phyloP scores from a whole-genome alignment of 257 asterid genomes.

The Solanum chilense region DNA sequence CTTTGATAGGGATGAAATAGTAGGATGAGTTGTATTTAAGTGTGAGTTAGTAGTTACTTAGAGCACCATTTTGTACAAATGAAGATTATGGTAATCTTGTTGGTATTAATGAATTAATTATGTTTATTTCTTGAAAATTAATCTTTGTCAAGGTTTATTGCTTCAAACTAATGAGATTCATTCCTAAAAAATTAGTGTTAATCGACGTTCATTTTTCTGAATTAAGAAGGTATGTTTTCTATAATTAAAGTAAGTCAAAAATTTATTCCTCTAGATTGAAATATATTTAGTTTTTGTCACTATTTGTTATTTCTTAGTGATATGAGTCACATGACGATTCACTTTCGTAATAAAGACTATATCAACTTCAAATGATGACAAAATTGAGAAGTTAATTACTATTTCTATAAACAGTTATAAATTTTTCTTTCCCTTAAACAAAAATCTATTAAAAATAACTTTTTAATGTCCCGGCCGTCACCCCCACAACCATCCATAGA shows the following conservation, averaged over 20 bases:
- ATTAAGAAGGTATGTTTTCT: neutral
- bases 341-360: too few species aligned
- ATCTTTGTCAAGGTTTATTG: neutral
- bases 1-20: neutral
- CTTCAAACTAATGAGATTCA: neutral
- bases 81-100: neutral
- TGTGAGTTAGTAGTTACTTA: neutral
- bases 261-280: neutral
- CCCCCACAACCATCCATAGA: neutral
- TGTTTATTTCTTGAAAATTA: neutral
- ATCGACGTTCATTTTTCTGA: neutral
- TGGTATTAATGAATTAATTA: neutral
- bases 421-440: too few species aligned
- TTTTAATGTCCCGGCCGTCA: neutral
- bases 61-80: neutral
- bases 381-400: too few species aligned
- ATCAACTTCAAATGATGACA: too few species aligned
- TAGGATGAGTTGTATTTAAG: neutral
- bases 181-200: neutral
- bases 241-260: neutral
- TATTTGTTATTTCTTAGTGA: too few species aligned
- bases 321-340: too few species aligned
- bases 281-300: too few species aligned
- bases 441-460: neutral
- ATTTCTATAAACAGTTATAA: too few species aligned